Percentiles rank a stretch among this genome's conserved stretches.
phyloP scores from a whole-genome alignment of 345 rosid species.

The Bruguiera parviflora region DNA sequence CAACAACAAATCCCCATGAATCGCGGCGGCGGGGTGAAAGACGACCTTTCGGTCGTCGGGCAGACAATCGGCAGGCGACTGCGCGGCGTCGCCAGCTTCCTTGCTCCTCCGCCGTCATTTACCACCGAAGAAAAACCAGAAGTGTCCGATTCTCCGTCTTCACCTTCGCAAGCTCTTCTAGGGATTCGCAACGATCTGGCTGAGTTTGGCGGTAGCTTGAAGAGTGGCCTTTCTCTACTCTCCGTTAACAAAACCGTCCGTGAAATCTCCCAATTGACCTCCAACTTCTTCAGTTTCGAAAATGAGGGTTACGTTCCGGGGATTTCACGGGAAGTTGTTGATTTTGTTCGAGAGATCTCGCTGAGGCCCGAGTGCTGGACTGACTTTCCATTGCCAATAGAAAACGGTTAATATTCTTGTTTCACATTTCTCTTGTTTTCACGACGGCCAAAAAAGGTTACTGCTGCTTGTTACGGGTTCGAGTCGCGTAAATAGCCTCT shows the following conservation, averaged over 20 bases:
- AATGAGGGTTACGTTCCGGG: slow-evolving; percentile 41
- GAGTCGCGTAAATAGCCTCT: no score
- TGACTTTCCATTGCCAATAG: slow-evolving; percentile 53
- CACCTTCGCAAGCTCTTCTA: slow-evolving; percentile 31
- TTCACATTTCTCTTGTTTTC: slow-evolving; percentile 34
- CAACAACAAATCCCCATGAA: slow-evolving; percentile 6
- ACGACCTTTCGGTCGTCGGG: slow-evolving; percentile 37
- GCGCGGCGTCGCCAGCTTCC: slow-evolving; percentile 58
- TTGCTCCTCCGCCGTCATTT: slow-evolving; percentile 42
- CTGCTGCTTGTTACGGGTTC: no score
- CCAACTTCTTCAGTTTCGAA: slow-evolving; percentile 29
- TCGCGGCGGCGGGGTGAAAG: slow-evolving; percentile 25
- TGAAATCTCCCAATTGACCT: slow-evolving; percentile 31
- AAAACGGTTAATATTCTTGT: slow-evolving; percentile 33
- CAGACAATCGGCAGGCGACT: slow-evolving; percentile 48
- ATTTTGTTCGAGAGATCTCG: slow-evolving; percentile 50
- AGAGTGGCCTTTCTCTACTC: slow-evolving; percentile 42
- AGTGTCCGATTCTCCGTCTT: slow-evolving; percentile 24
- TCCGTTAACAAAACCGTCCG: slow-evolving; percentile 29
- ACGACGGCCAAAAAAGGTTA: no score
- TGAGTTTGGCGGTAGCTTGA: slow-evolving; percentile 63
- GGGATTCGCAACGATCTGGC: slow-evolving; percentile 70
- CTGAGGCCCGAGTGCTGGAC: slow-evolving; percentile 57
- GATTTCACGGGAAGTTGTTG: slow-evolving; percentile 49
- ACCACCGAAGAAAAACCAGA: background rate